phyloP scores from a whole-genome alignment of 441 rosid genomes.

The Erodium trifolium region DNA sequence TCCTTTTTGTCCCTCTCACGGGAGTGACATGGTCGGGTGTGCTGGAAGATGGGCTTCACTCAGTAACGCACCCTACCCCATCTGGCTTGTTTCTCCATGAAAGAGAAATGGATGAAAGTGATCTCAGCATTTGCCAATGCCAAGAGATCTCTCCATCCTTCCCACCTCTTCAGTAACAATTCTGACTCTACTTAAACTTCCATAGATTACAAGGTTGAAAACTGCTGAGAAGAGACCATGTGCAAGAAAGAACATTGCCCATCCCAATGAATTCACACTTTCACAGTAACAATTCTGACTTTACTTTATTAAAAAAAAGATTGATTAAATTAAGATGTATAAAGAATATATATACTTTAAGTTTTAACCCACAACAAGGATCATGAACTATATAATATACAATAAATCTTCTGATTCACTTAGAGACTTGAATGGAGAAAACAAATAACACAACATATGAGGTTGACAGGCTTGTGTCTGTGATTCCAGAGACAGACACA shows the following conservation, averaged over 20 bases:
- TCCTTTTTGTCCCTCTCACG: conserved; percentile 51
- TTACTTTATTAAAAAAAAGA: conserved; percentile 1
- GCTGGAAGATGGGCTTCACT: conserved; percentile 42
- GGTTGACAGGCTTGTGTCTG: conserved; percentile 39
- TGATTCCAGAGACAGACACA: conserved; percentile 23
- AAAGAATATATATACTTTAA: conserved; percentile 12
- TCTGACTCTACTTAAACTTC: not conserved
- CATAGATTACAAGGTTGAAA: conserved; percentile 22
- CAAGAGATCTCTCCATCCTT: not conserved
- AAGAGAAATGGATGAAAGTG: conserved; percentile 27
- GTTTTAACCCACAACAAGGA: conserved; percentile 22
- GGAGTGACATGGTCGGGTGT: conserved; percentile 52
- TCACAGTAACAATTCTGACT: conserved; percentile 14
- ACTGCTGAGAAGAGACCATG: conserved; percentile 41
- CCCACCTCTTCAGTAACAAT: not conserved
- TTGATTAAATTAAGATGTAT: not conserved
- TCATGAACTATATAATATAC: not conserved
- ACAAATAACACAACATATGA: conserved; percentile 23
- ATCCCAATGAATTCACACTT: conserved; percentile 30
- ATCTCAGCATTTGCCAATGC: conserved; percentile 12
- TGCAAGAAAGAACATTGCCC: conserved; percentile 47
- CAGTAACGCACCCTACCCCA: conserved; percentile 16
- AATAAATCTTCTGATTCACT: conserved; percentile 10
- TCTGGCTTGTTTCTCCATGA: conserved; percentile 20
- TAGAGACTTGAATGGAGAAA: conserved; percentile 20